phyloP scores from a whole-genome alignment of 2,329 filamentous ascomycete species.

The Aspergillus fructus region DNA sequence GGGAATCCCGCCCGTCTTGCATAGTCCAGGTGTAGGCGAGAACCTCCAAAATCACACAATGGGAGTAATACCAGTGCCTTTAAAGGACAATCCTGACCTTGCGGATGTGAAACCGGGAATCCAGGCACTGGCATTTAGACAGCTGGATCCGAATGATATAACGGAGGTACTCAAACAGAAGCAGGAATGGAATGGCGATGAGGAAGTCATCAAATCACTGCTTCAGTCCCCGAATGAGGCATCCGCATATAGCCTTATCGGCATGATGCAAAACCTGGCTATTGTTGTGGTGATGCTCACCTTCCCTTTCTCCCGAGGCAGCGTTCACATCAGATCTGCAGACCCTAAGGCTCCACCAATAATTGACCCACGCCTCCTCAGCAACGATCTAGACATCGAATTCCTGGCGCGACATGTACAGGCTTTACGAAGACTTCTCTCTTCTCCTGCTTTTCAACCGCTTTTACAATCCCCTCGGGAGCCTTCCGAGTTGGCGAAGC shows the following conservation, averaged over 20 bases:
- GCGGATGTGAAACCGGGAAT: not conserved
- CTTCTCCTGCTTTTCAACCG: not conserved
- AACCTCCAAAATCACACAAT: not conserved
- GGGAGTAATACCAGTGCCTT: not conserved
- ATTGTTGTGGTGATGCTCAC: not conserved
- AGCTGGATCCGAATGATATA: not conserved
- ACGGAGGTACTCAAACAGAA: not conserved
- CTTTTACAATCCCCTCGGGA: not conserved
- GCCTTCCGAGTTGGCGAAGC: slow-evolving; percentile 7
- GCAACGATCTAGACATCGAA: not conserved
- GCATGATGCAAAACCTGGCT: not conserved
- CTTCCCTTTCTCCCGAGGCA: not conserved
- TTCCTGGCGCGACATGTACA: not conserved
- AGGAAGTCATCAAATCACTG: not conserved
- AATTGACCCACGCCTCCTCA: not conserved
- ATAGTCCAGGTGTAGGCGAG: not conserved
- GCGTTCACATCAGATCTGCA: not conserved
- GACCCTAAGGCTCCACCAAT: not conserved
- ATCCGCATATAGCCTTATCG: not conserved
- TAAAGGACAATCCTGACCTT: not conserved
- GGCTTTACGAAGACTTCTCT: not conserved
- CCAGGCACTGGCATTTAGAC: not conserved
- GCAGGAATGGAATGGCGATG: not conserved
- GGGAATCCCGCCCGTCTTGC: not conserved
- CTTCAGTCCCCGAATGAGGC: not conserved